A percentile compares a stretch with the other conserved stretches of the same genome.
These are phyloP conservation scores for Typha latifolia DNA, from an alignment of 176 grass and related monocot species.

Conservation along the genomic window DNA sequence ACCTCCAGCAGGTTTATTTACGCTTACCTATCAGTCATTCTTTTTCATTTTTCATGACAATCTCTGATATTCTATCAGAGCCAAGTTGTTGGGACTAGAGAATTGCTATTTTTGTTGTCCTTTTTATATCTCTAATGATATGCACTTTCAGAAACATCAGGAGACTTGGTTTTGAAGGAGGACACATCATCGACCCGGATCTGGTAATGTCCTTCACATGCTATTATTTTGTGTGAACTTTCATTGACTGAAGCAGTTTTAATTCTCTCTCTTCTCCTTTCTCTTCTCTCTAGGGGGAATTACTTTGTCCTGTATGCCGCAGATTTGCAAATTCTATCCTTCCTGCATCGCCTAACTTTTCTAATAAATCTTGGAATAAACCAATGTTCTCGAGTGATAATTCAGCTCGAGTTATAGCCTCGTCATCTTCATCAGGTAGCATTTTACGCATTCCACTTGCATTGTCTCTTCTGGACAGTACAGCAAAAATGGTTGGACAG, in stretches of 20 bases:
- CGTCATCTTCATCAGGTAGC: slow-evolving; percentile 29
- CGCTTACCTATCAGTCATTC: too few relatives aligned
- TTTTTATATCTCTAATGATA: slow-evolving; percentile 1
- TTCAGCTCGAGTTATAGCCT: slow-evolving; percentile 15
- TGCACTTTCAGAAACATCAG: slow-evolving; percentile 59
- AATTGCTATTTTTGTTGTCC: background rate
- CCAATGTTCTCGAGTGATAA: slow-evolving; percentile 17
- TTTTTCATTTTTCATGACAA: too few relatives aligned
- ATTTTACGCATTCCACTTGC: slow-evolving; percentile 35
- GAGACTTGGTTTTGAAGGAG: slow-evolving; percentile 97
- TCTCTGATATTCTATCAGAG: too few relatives aligned
- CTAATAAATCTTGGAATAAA: slow-evolving; percentile 29
- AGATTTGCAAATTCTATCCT: slow-evolving; percentile 97
- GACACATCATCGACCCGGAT: slow-evolving; percentile 88
- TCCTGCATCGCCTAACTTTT: slow-evolving; percentile 43
- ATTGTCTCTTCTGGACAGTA: slow-evolving; percentile 61
- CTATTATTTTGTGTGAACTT: slow-evolving; percentile 13
- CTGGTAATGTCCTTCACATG: slow-evolving; percentile 34
- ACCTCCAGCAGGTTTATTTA: too few relatives aligned
- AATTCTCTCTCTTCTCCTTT: background rate
- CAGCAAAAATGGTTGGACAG: slow-evolving; percentile 67
- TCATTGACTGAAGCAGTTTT: slow-evolving; percentile 8
- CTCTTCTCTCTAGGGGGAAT: slow-evolving; percentile 56
- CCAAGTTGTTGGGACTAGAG: too few relatives aligned
- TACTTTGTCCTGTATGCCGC: slow-evolving; percentile 91